These are phyloP conservation scores for Astraeus odoratus DNA, from an alignment of 768 basidiomycete species.

Conservation along the genomic window DNA sequence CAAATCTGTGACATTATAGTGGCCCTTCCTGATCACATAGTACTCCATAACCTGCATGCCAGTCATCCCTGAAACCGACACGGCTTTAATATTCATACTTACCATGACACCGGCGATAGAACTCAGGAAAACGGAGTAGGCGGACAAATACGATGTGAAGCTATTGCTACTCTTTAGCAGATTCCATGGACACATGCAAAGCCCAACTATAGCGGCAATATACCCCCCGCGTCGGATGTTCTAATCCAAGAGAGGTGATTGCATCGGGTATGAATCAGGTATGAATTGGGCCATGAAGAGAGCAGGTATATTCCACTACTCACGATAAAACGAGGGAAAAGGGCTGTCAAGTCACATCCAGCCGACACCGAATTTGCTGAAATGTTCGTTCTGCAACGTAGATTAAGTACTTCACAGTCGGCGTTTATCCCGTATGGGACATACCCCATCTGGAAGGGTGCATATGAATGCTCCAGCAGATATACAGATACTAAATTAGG, in stretches of 20 bases:
- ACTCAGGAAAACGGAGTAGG: constrained; percentile 75
- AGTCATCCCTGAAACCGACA: not conserved
- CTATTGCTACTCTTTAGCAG: constrained; percentile 63
- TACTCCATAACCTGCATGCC: constrained; percentile 62
- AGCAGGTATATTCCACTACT: constrained; percentile 15
- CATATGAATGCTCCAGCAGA: constrained; percentile 6
- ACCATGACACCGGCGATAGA: constrained; percentile 82
- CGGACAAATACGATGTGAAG: constrained; percentile 77
- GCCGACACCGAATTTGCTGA: constrained; percentile 80
- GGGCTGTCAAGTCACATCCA: constrained; percentile 75
- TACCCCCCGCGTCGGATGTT: constrained; percentile 84
- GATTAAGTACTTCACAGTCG: constrained; percentile 5
- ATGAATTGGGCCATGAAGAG: constrained; percentile 1
- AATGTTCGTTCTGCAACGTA: constrained; percentile 55
- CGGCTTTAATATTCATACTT: constrained; percentile 7
- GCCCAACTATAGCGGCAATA: constrained; percentile 69
- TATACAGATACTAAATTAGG: not conserved
- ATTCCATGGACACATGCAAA: constrained; percentile 75
- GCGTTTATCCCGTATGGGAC: constrained; percentile 12
- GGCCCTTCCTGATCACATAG: constrained; percentile 64
- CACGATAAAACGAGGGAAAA: constrained; percentile 71
- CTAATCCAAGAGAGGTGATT: constrained; percentile 23
- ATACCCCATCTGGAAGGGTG: constrained; percentile 21
- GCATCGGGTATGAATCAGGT: constrained; percentile 1
- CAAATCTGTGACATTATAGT: constrained; percentile 64